Evolutionary conservation across 2,329 filamentous ascomycete species (phyloP).

Genomic region (Xylariaceae sp.): DNA sequence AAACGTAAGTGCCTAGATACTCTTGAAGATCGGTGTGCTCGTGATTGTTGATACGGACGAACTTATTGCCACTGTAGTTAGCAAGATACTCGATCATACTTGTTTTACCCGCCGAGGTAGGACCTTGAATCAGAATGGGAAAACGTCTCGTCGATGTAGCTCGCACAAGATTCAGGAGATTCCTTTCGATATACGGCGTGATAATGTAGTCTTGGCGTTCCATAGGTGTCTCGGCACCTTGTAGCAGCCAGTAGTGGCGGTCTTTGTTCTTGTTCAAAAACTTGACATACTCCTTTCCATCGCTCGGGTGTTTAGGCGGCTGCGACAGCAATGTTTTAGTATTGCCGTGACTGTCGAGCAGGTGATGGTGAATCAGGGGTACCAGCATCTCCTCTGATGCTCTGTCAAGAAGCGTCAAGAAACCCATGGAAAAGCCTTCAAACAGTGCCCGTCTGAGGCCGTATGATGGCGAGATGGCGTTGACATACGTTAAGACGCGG

Average conservation of each 20-base stretch:
- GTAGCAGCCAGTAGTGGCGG: slow-evolving; percentile 83
- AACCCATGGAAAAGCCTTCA: slow-evolving; percentile 98
- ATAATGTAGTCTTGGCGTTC: slow-evolving; percentile 90
- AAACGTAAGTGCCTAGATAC: slow-evolving; percentile 92
- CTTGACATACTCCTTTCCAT: slow-evolving; percentile 72
- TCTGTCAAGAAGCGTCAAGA: slow-evolving; percentile 79
- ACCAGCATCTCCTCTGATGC: slow-evolving; percentile 74
- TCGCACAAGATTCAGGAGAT: slow-evolving; percentile 88
- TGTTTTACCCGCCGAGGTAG: slow-evolving; percentile 95
- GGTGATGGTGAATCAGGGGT: slow-evolving; percentile 73
- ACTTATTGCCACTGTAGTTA: slow-evolving; percentile 94
- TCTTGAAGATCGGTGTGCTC: slow-evolving; percentile 98
- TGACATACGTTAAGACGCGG: slow-evolving; percentile 80
- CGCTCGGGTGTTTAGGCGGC: slow-evolving; percentile 68
- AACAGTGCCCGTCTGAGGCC: slow-evolving; percentile 80
- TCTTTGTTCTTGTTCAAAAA: slow-evolving; percentile 62
- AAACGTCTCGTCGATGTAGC: slow-evolving; percentile 89
- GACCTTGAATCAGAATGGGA: slow-evolving; percentile 91
- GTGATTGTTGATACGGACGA: slow-evolving; percentile 98
- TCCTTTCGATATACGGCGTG: slow-evolving; percentile 89
- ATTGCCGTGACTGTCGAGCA: slow-evolving; percentile 67
- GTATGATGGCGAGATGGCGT: slow-evolving; percentile 77
- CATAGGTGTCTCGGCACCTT: slow-evolving; percentile 61
- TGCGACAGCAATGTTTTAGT: slow-evolving; percentile 69
- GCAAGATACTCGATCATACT: slow-evolving; percentile 99